phyloP scores from a whole-genome alignment of 1,139 yeast species.

The Diutina sp. region DNA sequence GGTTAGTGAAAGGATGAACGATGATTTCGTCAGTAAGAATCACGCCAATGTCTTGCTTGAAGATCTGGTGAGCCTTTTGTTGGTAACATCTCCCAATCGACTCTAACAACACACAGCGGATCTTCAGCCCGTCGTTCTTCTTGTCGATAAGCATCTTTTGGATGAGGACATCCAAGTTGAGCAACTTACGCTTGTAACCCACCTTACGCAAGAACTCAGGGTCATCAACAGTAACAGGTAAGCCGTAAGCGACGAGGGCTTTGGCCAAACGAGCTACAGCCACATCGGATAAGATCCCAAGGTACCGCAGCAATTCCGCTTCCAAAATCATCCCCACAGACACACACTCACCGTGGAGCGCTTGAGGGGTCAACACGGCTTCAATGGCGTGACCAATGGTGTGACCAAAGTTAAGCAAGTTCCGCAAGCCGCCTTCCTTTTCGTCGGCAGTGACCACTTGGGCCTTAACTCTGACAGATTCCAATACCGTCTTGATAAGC shows the following conservation, averaged over 20 bases:
- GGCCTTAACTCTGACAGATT: constrained; percentile 84
- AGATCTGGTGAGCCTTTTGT: constrained; percentile 72
- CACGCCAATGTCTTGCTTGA: constrained; percentile 69
- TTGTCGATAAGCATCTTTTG: constrained; percentile 91
- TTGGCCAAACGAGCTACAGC: constrained; percentile 86
- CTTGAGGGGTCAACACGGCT: constrained; percentile 91
- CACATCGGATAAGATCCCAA: constrained; percentile 81
- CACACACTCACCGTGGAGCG: constrained; percentile 96
- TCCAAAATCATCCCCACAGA: constrained; percentile 89
- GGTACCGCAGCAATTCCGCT: constrained; percentile 85
- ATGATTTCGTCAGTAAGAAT: constrained; percentile 74
- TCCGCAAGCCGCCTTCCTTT: constrained; percentile 89
- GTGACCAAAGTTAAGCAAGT: constrained; percentile 89
- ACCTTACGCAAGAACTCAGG: constrained; percentile 50
- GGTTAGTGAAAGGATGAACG: constrained; percentile 45
- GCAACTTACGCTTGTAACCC: constrained; percentile 43
- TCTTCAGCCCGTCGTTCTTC: constrained; percentile 87
- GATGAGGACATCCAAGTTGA: constrained; percentile 62
- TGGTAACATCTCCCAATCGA: constrained; percentile 84
- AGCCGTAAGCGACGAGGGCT: constrained; percentile 71
- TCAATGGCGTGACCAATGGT: constrained; percentile 98
- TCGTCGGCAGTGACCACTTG: constrained; percentile 91
- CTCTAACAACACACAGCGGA: constrained; percentile 75
- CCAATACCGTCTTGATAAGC: constrained; percentile 67
- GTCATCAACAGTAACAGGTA: constrained; percentile 74